These are phyloP conservation scores for Aspergillus nanangensis DNA, from an alignment of 495 filamentous ascomycete species.

Conservation along the genomic window DNA sequence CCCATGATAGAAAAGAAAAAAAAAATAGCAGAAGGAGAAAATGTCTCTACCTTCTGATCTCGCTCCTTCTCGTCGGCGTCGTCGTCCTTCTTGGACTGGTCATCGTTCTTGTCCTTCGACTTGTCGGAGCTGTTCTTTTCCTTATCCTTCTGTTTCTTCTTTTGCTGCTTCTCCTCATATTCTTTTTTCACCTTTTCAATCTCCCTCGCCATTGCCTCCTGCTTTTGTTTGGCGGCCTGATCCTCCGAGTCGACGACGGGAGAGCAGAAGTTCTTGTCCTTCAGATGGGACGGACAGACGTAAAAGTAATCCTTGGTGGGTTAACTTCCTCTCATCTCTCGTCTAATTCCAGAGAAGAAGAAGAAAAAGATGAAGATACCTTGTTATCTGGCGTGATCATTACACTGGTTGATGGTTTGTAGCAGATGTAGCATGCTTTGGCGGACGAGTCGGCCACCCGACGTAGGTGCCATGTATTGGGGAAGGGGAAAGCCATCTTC, in stretches of 20 bases:
- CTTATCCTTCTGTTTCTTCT: slow-evolving; percentile 47
- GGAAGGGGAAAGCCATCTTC: slow-evolving; percentile 48
- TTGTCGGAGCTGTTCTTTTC: slow-evolving; percentile 34
- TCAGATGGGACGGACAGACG: slow-evolving; percentile 77
- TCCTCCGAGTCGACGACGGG: slow-evolving; percentile 76
- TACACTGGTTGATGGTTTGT: slow-evolving; percentile 81
- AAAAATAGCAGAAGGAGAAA: neutral
- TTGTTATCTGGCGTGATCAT: slow-evolving; percentile 88
- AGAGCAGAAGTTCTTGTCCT: slow-evolving; percentile 75
- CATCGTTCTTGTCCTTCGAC: slow-evolving; percentile 40
- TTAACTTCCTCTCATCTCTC: too few species aligned
- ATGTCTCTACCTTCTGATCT: slow-evolving; percentile 52
- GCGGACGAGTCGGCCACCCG: slow-evolving; percentile 78
- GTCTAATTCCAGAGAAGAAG: too few species aligned
- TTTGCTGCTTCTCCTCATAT: slow-evolving; percentile 39
- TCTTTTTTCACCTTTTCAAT: slow-evolving; percentile 68
- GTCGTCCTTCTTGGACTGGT: slow-evolving; percentile 30
- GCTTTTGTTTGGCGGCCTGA: slow-evolving; percentile 59
- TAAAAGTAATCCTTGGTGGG: slow-evolving; percentile 80
- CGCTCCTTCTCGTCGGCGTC: slow-evolving; percentile 48
- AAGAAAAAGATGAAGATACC: slow-evolving; percentile 40
- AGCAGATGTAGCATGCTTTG: slow-evolving; percentile 87
- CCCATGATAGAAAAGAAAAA: neutral
- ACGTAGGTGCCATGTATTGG: slow-evolving; percentile 82
- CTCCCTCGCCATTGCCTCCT: slow-evolving; percentile 64